A percentile compares a stretch with the other conserved stretches of the same genome.
phyloP scores from a whole-genome alignment of 2,329 filamentous ascomycete genomes.

The Fusarium napiforme region DNA sequence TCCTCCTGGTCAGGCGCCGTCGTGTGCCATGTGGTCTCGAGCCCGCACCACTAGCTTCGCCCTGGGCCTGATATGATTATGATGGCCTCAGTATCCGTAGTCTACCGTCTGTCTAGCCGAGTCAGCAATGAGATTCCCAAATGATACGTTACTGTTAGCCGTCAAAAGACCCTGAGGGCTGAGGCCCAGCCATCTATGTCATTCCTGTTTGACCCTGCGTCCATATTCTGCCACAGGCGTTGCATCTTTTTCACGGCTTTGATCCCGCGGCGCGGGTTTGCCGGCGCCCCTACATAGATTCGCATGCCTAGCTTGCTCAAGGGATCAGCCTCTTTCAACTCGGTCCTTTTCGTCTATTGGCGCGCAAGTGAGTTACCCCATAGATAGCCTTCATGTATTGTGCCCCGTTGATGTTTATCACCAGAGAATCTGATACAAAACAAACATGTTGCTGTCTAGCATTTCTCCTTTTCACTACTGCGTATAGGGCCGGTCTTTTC shows the following conservation, averaged over 20 bases:
- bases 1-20: conserved; percentile 12
- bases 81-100: conserved; percentile 21
- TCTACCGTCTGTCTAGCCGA: neutral
- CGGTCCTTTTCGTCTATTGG: conserved; percentile 22
- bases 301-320: conserved; percentile 6
- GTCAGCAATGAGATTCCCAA: conserved; percentile 25
- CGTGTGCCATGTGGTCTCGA: conserved; percentile 26
- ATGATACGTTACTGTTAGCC: conserved; percentile 35
- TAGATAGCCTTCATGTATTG: neutral
- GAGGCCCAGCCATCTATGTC: conserved; percentile 29
- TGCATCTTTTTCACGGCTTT: neutral
- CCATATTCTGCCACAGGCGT: neutral
- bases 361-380: conserved; percentile 20
- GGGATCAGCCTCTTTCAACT: conserved; percentile 16
- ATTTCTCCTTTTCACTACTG: neutral
- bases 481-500: neutral
- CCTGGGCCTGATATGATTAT: conserved; percentile 2
- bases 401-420: neutral
- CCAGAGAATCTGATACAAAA: conserved; percentile 16
- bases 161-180: conserved; percentile 28
- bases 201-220: conserved; percentile 13
- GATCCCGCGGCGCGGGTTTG: neutral
- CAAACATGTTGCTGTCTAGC: conserved; percentile 15
- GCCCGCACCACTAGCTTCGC: conserved; percentile 19
- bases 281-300: conserved; percentile 10